Conservation (phyloP, 1,139 yeast genomes). For the Lodderomyces oxycetoniae region DNA sequence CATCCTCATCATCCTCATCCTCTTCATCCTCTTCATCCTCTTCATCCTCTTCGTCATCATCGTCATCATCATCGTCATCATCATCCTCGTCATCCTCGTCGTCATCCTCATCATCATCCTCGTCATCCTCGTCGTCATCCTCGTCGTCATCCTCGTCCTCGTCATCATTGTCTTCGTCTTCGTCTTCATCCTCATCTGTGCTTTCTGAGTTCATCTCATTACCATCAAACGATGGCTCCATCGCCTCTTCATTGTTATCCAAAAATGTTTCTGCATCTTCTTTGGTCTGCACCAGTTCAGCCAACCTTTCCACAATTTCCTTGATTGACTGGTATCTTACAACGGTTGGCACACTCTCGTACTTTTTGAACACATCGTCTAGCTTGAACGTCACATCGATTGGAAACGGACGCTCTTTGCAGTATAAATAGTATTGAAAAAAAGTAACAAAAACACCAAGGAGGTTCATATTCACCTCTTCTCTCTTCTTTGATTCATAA, state of each 20-base stretch:
- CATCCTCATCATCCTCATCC: constrained; percentile 17
- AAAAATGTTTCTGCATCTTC: constrained; percentile 17
- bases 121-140: constrained; percentile 15
- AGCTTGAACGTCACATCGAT: constrained; percentile 57
- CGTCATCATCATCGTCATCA: constrained; percentile 16
- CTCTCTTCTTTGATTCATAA: constrained; percentile 8
- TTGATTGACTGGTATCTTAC: constrained; percentile 34
- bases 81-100: constrained; percentile 13
- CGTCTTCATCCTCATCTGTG: constrained; percentile 17
- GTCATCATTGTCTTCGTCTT: constrained; percentile 17
- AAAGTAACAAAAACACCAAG: constrained; percentile 50
- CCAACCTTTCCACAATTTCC: constrained; percentile 40
- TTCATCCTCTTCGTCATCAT: constrained; percentile 12
- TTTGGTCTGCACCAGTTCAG: constrained; percentile 20
- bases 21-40: constrained; percentile 18
- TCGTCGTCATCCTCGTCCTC: constrained; percentile 19
- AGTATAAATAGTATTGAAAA: constrained; percentile 70
- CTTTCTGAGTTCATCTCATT: constrained; percentile 14
- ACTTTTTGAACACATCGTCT: constrained; percentile 37
- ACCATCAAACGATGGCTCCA: constrained; percentile 10
- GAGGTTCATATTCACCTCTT: constrained; percentile 19
- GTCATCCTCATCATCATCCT: constrained; percentile 17
- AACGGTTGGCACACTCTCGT: constrained; percentile 20
- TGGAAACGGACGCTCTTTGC: constrained; percentile 64
- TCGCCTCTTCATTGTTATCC: constrained; percentile 15